These are phyloP conservation scores for Citrus maxima DNA, from an alignment of 345 rosid genomes.

Conservation along the genomic window DNA sequence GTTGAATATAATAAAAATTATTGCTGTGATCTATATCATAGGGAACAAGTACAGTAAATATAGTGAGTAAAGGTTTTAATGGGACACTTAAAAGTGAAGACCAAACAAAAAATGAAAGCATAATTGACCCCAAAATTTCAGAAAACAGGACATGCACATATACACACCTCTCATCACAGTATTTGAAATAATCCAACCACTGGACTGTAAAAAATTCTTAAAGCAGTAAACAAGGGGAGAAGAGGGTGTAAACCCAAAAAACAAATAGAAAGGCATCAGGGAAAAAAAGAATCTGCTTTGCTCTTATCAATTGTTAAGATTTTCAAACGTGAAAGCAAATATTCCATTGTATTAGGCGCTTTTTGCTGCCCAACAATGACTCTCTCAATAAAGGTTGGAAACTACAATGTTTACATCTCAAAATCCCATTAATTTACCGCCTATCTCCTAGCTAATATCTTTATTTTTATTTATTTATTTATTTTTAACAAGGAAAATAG, in stretches of 20 bases:
- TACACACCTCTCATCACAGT: too few relatives aligned
- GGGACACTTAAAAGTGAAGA: neutral
- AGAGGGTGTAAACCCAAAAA: neutral
- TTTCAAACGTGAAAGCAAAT: neutral
- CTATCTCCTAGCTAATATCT: too few relatives aligned
- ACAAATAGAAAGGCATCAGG: neutral
- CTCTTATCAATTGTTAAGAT: neutral
- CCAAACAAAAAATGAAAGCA: neutral
- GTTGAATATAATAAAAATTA: neutral
- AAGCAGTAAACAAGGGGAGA: neutral
- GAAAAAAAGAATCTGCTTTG: neutral
- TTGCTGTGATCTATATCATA: neutral
- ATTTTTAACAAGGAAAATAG: too few relatives aligned
- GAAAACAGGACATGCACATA: neutral
- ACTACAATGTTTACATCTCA: neutral
- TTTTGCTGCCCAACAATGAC: neutral
- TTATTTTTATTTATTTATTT: too few relatives aligned
- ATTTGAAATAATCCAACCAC: neutral
- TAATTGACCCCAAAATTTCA: neutral
- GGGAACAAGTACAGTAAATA: neutral
- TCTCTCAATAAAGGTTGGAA: neutral
- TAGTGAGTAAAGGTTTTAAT: too few relatives aligned
- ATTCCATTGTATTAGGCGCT: neutral
- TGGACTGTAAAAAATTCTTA: neutral
- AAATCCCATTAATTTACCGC: neutral